Evolutionary conservation across 805 yeast species (phyloP).

Genomic region (Zygotorulaspora danielsina): DNA sequence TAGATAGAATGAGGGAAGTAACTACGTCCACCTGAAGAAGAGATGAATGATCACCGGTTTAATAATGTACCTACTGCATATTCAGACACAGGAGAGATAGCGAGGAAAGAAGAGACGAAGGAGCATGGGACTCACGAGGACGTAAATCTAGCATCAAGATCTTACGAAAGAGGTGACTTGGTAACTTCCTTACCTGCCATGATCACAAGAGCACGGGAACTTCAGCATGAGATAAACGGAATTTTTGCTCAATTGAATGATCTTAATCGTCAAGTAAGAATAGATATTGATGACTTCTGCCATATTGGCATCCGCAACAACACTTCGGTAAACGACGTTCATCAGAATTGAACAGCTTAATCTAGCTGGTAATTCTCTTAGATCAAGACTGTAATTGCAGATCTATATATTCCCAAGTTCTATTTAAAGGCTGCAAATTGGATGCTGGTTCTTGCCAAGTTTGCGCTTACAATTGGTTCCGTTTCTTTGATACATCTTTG

Average conservation of each 20-base stretch:
- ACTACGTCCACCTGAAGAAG: no score
- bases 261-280: conserved; percentile 24
- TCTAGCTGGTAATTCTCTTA: background rate
- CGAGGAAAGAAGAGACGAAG: no score
- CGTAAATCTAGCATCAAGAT: no score
- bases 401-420: no score
- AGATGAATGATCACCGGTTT: no score
- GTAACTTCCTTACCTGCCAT: conserved; percentile 1
- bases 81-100: no score
- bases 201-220: conserved; percentile 12
- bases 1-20: no score
- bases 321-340: conserved; percentile 4
- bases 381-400: no score
- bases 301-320: conserved; percentile 16
- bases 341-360: no score
- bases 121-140: no score
- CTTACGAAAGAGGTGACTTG: no score
- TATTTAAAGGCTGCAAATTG: conserved; percentile 35
- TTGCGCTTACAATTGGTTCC: conserved; percentile 31
- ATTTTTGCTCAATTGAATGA: conserved; percentile 20
- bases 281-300: conserved; percentile 33
- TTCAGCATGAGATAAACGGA: conserved; percentile 28
- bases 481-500: conserved; percentile 29
- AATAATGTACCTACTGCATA: no score
- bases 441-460: conserved; percentile 28